Evolutionary conservation across 306 rosid genomes (phyloP).

Genomic region (Ziziphus jujuba): DNA sequence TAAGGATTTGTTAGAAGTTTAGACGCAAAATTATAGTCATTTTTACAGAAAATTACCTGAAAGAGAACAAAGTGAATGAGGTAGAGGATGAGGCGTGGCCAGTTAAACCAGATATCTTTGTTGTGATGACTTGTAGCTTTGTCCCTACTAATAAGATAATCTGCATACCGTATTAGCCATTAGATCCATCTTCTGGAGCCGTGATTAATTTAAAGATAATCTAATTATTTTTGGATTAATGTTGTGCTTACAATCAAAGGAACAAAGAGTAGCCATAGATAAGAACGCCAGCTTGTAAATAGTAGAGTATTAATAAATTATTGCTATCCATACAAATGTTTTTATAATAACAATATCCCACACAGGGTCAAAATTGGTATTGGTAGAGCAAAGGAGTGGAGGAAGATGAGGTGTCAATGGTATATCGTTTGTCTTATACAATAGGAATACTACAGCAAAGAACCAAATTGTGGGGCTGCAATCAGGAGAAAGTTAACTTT

Average conservation of each 20-base stretch:
- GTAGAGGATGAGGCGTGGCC: conserved; percentile 26
- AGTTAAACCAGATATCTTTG: conserved; percentile 39
- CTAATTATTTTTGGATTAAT: neutral
- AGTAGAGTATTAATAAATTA: conserved; percentile 1
- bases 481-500: neutral
- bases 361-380: neutral
- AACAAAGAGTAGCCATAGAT: conserved; percentile 32
- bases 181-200: neutral
- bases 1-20: neutral
- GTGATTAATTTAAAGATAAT: neutral
- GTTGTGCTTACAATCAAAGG: conserved; percentile 28
- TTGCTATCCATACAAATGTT: neutral
- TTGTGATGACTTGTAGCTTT: conserved; percentile 34
- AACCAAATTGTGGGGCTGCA: conserved; percentile 36
- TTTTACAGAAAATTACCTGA: conserved; percentile 18
- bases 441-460: conserved; percentile 25
- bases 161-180: conserved; percentile 3
- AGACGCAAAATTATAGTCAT: neutral
- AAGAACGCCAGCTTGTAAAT: conserved; percentile 18
- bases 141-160: conserved; percentile 34
- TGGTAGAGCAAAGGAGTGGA: neutral
- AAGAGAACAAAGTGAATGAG: conserved; percentile 36
- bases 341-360: too few relatives aligned
- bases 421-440: conserved; percentile 25
- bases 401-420: neutral